Base-by-base conservation (phyloP, 1,139 yeast species). In the Magnusiomyces paraingens region DNA sequence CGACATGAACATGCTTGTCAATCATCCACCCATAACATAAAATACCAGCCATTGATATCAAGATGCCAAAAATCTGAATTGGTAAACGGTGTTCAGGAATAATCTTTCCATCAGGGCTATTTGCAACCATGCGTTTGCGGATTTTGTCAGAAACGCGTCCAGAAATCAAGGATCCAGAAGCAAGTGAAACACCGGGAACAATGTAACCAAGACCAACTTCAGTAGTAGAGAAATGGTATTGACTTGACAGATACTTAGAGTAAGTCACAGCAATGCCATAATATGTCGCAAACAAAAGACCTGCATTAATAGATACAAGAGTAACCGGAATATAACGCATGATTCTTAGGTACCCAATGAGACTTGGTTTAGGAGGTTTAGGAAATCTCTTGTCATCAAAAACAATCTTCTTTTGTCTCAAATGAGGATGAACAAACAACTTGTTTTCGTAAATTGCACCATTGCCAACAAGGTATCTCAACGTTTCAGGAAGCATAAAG, bases 401-500 rank as follows among this genome's bases (percentile, higher is more conserved):
- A 66, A 52, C 65, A 1, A 73, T 47, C 52, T 65, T 69, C 41
- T 56, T 58, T 57, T 75, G 79, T 17, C 54, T 57, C 2, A 70
- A 56, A 1, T 55, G 52, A 26, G 58, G 58, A 6, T 78, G 75
- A 29, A 57, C 62, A 12, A 73, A 66, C 40, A 73, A 52, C 63
- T 65, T 62, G 0, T 64, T 52, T 5, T 59, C 54, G 4, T 58
- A 51, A 38, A 58, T 53, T 49, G 68, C 74, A 1, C 82, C 82
- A 61, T 78, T 74, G 0, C 86, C 86, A 11, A 81, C 84, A 20
- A 80, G 68, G 56, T 74, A 78, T 11, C 61, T 56, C 41, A 88
- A 72, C 0, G 96, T 89, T 65, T 89, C 96, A 0, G 96, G 96
- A n/a, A 88, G 71, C 1, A 75, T 70, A 49, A 86, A 74, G 1